Percentiles rank a stretch among this genome's conserved stretches.
These are phyloP conservation scores for Colletotrichum navitas DNA, from an alignment of 2,329 filamentous ascomycete genomes.

Conservation along the genomic window DNA sequence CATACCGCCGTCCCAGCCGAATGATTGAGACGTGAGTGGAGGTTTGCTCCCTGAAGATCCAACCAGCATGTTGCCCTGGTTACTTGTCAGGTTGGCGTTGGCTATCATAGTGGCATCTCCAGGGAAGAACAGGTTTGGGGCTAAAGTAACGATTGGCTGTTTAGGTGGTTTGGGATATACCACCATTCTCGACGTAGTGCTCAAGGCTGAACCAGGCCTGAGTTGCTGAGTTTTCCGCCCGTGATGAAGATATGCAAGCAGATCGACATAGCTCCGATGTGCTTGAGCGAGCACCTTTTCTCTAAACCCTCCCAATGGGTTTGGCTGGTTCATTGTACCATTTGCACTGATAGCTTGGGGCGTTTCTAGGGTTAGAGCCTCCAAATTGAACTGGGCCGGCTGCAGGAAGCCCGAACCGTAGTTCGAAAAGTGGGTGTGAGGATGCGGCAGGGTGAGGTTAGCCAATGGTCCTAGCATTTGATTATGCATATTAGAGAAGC, in stretches of 20 bases:
- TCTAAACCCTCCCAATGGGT: conserved; percentile 65
- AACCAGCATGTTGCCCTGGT: conserved; percentile 15
- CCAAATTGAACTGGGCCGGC: conserved; percentile 47
- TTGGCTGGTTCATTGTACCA: conserved; percentile 28
- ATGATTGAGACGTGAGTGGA: not conserved
- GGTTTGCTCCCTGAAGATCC: not conserved
- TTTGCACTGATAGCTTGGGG: conserved; percentile 42
- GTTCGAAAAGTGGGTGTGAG: not conserved
- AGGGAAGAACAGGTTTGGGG: conserved; percentile 18
- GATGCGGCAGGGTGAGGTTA: conserved; percentile 23
- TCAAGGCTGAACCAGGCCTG: conserved; percentile 51
- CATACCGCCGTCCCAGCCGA: conserved; percentile 16
- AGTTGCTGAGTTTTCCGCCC: conserved; percentile 63
- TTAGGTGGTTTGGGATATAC: conserved; percentile 68
- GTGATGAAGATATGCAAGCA: conserved; percentile 74
- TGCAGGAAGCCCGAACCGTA: conserved; percentile 22
- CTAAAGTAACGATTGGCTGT: conserved; percentile 43
- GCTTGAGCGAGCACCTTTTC: conserved; percentile 78
- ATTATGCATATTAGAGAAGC: conserved; percentile 21
- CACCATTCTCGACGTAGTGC: conserved; percentile 61
- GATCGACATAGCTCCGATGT: conserved; percentile 79
- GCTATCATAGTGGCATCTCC: conserved; percentile 7
- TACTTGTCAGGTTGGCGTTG: conserved; percentile 17
- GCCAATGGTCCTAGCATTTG: conserved; percentile 24
- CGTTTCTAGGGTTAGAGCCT: conserved; percentile 50